A percentile compares a stretch with the other conserved stretches of the same genome.
Conservation (phyloP, 129 eudicot species). For the Helianthus tuberosus region DNA sequence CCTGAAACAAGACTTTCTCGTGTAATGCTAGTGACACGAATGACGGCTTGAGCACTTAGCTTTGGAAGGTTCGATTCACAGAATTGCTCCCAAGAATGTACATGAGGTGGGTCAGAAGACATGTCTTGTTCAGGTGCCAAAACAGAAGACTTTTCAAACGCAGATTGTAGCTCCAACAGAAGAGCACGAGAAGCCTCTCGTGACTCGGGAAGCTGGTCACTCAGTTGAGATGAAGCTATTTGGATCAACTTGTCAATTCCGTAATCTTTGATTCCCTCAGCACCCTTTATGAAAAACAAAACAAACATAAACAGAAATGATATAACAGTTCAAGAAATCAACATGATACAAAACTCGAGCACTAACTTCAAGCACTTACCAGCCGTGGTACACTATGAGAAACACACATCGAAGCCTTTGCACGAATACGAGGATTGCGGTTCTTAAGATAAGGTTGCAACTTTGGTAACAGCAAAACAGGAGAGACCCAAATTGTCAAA, state of each 20-base stretch:
- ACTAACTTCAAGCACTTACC: slow-evolving; percentile 43
- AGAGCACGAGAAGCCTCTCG: slow-evolving; percentile 87
- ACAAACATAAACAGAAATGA: background rate
- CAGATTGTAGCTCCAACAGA: slow-evolving; percentile 54
- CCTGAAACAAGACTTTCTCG: slow-evolving; percentile 53
- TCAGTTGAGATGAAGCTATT: slow-evolving; percentile 74
- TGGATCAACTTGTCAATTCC: slow-evolving; percentile 74
- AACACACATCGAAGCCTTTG: slow-evolving; percentile 82
- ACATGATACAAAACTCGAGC: background rate
- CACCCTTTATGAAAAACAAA: slow-evolving; percentile 44
- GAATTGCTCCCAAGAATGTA: slow-evolving; percentile 65
- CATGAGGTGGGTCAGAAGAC: slow-evolving; percentile 45
- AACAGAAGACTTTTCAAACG: slow-evolving; percentile 49
- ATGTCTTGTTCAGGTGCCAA: slow-evolving; percentile 33
- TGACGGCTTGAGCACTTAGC: slow-evolving; percentile 78
- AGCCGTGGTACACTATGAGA: slow-evolving; percentile 64
- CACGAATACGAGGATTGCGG: slow-evolving; percentile 86
- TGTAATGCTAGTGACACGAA: slow-evolving; percentile 60
- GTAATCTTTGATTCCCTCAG: slow-evolving; percentile 62
- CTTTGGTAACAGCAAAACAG: slow-evolving; percentile 64
- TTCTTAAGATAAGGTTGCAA: slow-evolving; percentile 70
- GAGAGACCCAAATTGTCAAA: slow-evolving; percentile 60
- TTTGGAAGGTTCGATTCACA: slow-evolving; percentile 76
- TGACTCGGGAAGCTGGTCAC: slow-evolving; percentile 89
- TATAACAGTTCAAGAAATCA: background rate